Percentiles rank a stretch among this genome's conserved stretches.
phyloP scores from a whole-genome alignment of 2,329 filamentous ascomycete genomes.

The Fusarium sp. region DNA sequence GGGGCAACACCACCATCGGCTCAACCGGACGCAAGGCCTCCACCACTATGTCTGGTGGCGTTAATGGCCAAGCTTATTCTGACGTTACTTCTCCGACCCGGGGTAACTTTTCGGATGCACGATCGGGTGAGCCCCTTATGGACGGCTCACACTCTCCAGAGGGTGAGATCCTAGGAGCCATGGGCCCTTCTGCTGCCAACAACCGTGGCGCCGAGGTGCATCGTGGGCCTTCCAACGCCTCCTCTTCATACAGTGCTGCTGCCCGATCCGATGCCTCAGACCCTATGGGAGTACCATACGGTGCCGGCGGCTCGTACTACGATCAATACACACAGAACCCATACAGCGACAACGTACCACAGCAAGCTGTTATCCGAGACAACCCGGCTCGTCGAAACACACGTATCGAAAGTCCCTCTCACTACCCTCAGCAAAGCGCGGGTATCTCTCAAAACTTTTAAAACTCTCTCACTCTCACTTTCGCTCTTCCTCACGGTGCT shows the following conservation, averaged over 20 bases:
- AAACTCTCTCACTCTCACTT: constrained; percentile 15
- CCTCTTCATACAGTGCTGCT: constrained; percentile 89
- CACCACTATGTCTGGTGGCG: constrained; percentile 84
- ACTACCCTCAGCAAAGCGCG: constrained; percentile 90
- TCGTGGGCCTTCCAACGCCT: constrained; percentile 92
- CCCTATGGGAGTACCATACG: constrained; percentile 57
- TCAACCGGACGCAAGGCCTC: constrained; percentile 83
- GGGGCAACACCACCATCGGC: constrained; percentile 79
- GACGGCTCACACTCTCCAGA: constrained; percentile 66
- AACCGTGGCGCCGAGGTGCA: constrained; percentile 75
- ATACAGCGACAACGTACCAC: constrained; percentile 57
- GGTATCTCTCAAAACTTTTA: constrained; percentile 98
- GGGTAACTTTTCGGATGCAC: constrained; percentile 70
- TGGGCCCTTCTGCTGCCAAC: constrained; percentile 74
- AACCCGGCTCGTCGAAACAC: constrained; percentile 93
- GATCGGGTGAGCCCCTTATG: constrained; percentile 70
- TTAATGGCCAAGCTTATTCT: constrained; percentile 70
- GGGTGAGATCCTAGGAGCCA: constrained; percentile 81
- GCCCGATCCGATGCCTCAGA: constrained; percentile 76
- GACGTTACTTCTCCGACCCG: constrained; percentile 73
- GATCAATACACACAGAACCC: constrained; percentile 67
- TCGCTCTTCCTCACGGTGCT: not conserved
- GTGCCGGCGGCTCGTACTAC: constrained; percentile 60
- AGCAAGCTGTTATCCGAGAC: constrained; percentile 81
- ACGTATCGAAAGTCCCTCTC: constrained; percentile 87